Evolutionary conservation across 2,329 filamentous ascomycete genomes (phyloP).

Genomic region (Ceratocystis ficicola): DNA sequence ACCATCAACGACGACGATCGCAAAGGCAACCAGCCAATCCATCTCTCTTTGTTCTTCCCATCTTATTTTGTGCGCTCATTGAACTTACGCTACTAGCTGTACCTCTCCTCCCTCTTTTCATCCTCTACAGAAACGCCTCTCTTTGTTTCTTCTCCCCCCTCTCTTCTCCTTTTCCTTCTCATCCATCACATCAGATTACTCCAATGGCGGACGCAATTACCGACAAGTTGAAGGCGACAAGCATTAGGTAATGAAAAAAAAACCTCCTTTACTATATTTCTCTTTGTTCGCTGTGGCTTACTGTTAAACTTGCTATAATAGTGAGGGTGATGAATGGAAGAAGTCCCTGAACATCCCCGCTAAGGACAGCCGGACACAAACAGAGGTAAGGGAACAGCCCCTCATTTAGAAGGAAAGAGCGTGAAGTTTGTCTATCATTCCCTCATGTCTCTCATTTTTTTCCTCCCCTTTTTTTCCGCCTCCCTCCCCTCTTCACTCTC

Average conservation of each 20-base stretch:
- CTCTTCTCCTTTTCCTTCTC: not conserved
- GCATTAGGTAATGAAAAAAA: conserved; percentile 31
- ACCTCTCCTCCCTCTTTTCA: conserved; percentile 4
- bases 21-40: conserved; percentile 6
- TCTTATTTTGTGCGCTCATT: not conserved
- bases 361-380: conserved; percentile 68
- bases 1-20: not conserved
- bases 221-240: conserved; percentile 35
- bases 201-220: conserved; percentile 36
- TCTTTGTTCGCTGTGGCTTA: conserved; percentile 3
- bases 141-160: not conserved
- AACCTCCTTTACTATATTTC: not conserved
- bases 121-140: conserved; percentile 7
- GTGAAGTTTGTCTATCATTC: conserved; percentile 3
- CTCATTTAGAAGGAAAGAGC: not conserved
- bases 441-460: conserved; percentile 22
- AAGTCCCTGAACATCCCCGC: conserved; percentile 56
- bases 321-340: conserved; percentile 56
- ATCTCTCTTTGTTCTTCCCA: not conserved
- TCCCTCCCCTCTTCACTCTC: not conserved
- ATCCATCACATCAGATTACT: conserved; percentile 26
- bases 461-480: not conserved
- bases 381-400: conserved; percentile 45
- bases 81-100: not conserved
- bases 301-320: conserved; percentile 27